phyloP scores from a whole-genome alignment of 2,329 filamentous ascomycete species.

The Aspergillus costaricaensis region DNA sequence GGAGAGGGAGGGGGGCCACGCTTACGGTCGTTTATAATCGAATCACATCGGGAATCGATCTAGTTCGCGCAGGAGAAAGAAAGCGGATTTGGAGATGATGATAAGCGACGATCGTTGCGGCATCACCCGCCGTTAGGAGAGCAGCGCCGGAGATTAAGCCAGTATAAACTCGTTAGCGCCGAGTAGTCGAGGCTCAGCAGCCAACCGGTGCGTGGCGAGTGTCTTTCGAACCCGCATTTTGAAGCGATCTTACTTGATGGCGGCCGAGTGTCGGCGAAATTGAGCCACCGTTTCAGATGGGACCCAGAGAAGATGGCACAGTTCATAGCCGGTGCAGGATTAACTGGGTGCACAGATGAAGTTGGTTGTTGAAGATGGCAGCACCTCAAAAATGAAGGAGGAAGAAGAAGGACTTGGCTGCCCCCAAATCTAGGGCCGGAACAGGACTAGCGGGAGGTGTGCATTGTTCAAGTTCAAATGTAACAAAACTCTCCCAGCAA shows the following conservation, averaged over 20 bases:
- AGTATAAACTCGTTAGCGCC: conserved; percentile 1
- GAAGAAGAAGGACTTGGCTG: too few species aligned
- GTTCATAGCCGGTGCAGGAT: too few species aligned
- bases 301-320: neutral
- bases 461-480: too few species aligned
- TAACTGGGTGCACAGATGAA: too few species aligned
- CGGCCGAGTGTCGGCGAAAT: conserved; percentile 1
- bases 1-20: conserved; percentile 6
- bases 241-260: neutral
- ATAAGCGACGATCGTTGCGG: conserved; percentile 18
- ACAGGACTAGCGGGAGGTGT: too few species aligned
- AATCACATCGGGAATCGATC: neutral
- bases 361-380: too few species aligned
- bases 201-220: neutral
- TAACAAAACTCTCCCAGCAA: too few species aligned
- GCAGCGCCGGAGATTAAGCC: conserved; percentile 2
- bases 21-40: conserved; percentile 5
- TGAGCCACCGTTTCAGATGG: neutral
- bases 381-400: too few species aligned
- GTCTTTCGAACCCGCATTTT: neutral
- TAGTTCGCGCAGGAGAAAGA: neutral
- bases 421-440: too few species aligned
- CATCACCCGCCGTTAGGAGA: conserved; percentile 12
- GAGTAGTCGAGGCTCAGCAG: neutral
- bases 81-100: conserved; percentile 6